Conservation (phyloP, 1,139 yeast species). For the Kurtzmaniella quercitrusa region DNA sequence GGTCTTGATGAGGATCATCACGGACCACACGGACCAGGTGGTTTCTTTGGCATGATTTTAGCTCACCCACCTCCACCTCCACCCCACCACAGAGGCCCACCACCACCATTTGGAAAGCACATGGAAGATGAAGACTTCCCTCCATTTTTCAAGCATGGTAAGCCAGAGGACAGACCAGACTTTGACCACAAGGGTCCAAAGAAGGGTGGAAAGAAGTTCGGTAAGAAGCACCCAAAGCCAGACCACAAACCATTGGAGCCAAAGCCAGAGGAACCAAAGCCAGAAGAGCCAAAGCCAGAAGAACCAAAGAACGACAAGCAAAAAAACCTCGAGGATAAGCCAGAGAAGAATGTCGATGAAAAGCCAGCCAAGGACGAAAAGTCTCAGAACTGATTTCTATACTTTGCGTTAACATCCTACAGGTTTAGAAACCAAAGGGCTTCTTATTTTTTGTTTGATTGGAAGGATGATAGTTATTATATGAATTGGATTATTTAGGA, state of each 20-base stretch:
- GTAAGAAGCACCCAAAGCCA: neutral
- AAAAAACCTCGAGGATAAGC: neutral
- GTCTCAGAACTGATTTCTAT: neutral
- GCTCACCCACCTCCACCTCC: slow-evolving; percentile 1
- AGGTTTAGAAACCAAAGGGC: neutral
- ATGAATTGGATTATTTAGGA: neutral
- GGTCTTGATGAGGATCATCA: neutral
- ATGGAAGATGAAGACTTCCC: neutral
- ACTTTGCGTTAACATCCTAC: neutral
- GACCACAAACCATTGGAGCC: neutral
- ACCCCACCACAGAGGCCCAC: slow-evolving; percentile 3
- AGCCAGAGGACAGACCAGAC: neutral
- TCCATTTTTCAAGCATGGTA: neutral
- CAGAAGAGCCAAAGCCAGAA: neutral
- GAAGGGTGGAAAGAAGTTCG: neutral
- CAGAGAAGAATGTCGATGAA: neutral
- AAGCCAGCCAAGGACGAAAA: neutral
- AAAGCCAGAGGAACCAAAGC: neutral
- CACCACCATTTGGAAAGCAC: no score
- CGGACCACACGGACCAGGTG: neutral
- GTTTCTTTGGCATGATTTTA: neutral
- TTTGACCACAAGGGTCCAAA: neutral
- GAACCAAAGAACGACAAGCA: neutral
- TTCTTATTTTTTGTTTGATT: neutral
- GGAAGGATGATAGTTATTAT: neutral